These are phyloP conservation scores for Penicillium fuscoglaucum DNA, from an alignment of 2,329 filamentous ascomycete species.

Conservation along the genomic window DNA sequence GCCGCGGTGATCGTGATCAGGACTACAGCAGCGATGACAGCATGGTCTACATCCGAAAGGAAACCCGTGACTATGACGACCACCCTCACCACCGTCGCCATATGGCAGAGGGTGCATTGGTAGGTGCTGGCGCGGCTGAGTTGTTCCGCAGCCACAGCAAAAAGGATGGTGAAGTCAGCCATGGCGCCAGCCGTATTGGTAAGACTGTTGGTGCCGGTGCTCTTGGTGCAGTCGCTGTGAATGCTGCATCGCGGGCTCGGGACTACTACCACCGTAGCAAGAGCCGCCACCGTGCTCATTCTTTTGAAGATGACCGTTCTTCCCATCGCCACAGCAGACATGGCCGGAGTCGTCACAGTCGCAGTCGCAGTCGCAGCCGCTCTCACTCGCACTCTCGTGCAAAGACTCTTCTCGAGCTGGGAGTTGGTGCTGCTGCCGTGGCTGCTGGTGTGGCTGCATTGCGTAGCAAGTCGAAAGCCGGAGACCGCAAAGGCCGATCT, in stretches of 20 bases:
- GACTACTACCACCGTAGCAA: slow-evolving; percentile 50
- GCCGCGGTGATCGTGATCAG: slow-evolving; percentile 37
- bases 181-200: slow-evolving; percentile 50
- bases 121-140: slow-evolving; percentile 61
- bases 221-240: slow-evolving; percentile 61
- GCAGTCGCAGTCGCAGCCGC: slow-evolving; percentile 43
- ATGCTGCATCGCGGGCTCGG: slow-evolving; percentile 54
- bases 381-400: slow-evolving; percentile 51
- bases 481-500: slow-evolving; percentile 50
- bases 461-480: slow-evolving; percentile 54
- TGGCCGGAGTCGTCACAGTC: slow-evolving; percentile 34
- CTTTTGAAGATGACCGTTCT: slow-evolving; percentile 43
- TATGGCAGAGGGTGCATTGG: slow-evolving; percentile 62
- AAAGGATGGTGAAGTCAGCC: slow-evolving; percentile 56
- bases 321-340: slow-evolving; percentile 35
- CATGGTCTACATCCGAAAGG: slow-evolving; percentile 59
- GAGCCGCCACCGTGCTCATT: slow-evolving; percentile 46
- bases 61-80: slow-evolving; percentile 46
- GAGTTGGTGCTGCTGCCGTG: slow-evolving; percentile 58
- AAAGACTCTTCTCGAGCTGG: slow-evolving; percentile 55
- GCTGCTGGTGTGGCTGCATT: slow-evolving; percentile 61
- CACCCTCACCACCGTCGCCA: slow-evolving; percentile 56
- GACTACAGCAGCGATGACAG: slow-evolving; percentile 62
- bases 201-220: slow-evolving; percentile 61
- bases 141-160: slow-evolving; percentile 60